phyloP scores from a whole-genome alignment of 2,329 filamentous ascomycete species.

The Akanthomyces dipterigenus region DNA sequence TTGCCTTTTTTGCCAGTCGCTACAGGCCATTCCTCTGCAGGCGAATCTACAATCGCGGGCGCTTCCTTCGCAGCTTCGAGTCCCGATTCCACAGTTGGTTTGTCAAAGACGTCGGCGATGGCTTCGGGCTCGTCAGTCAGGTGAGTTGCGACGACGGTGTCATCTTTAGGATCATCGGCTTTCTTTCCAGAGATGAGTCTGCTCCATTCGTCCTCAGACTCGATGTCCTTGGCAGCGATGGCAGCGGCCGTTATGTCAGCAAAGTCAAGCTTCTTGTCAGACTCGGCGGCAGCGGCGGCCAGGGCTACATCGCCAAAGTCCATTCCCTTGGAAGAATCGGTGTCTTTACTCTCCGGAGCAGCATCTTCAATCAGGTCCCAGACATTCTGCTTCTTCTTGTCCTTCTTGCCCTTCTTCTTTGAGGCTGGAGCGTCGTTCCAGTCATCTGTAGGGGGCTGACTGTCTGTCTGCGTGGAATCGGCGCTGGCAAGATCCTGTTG shows the following conservation, averaged over 20 bases:
- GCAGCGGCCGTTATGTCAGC: not conserved
- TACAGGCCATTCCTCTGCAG: not conserved
- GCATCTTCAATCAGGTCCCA: conserved; percentile 12
- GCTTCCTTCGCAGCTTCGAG: conserved; percentile 22
- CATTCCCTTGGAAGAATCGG: not conserved
- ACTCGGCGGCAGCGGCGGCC: not conserved
- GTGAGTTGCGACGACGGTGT: not conserved
- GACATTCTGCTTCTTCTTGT: conserved; percentile 20
- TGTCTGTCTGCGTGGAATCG: conserved; percentile 20
- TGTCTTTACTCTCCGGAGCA: not conserved
- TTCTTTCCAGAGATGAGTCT: conserved; percentile 12
- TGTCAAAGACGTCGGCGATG: not conserved
- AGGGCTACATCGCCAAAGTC: not conserved
- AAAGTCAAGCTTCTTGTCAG: not conserved
- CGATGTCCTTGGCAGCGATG: not conserved
- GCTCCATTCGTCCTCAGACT: conserved; percentile 14
- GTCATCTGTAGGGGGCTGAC: conserved; percentile 16
- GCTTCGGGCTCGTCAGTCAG: not conserved
- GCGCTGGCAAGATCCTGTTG: conserved; percentile 18
- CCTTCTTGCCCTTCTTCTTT: conserved; percentile 31
- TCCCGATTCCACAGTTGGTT: not conserved
- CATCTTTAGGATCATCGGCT: conserved; percentile 12
- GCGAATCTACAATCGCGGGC: not conserved
- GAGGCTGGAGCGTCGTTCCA: conserved; percentile 15
- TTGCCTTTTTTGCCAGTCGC: conserved; percentile 18